Base-by-base conservation (phyloP, 202 grass and related monocot species). In the Setaria italica region DNA sequence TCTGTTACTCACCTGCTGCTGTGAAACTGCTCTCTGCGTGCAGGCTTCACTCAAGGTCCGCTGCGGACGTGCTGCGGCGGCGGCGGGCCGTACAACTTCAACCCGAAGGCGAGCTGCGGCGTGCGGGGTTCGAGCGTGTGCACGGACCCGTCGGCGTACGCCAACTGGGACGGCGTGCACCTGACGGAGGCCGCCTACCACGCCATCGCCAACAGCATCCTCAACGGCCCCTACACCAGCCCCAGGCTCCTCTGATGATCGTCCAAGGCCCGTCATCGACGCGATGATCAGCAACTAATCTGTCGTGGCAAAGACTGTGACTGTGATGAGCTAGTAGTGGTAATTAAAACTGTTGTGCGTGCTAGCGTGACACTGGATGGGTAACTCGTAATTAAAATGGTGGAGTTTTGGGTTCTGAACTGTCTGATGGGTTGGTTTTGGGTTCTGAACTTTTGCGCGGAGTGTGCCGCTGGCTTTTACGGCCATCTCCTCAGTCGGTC, bases 91-190 rank as follows among this genome's bases (percentile, higher is more conserved):
- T 97, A 97, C 84, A 97, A 97, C 80, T 91, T 95, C 85, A 97
- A 97, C 85, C 77, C 91, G 11, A 72, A 21, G 21, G 90, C 90
- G 57, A 72, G 85, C 79, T 97, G 94, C 50, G 92, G 94, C 64
- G 72, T 87, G 49, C 80, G 72, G 2, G 92, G 94, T 7, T 92
- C 90, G 9, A 94, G 43, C 54, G 91, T 97, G 68, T 97, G 94
- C 88, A 50, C 79, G 11, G 85, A 94, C 76, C 94, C 94, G 55
- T 94, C 94, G 21, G 87, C 92, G 34, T 97, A 92, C 85, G 88
- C 89, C 75, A 92, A 90, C 84, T 97, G 94, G 94, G 94, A 97
- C 73, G 92, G 92, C 75, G 82, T 97, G 50, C 94, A 97, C 81
- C 85, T 97, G 35, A 97, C 94, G 7, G 92, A 97, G 87, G 90